Conservation (phyloP, 495 filamentous ascomycete genomes). For the Patellaria atrata region DNA sequence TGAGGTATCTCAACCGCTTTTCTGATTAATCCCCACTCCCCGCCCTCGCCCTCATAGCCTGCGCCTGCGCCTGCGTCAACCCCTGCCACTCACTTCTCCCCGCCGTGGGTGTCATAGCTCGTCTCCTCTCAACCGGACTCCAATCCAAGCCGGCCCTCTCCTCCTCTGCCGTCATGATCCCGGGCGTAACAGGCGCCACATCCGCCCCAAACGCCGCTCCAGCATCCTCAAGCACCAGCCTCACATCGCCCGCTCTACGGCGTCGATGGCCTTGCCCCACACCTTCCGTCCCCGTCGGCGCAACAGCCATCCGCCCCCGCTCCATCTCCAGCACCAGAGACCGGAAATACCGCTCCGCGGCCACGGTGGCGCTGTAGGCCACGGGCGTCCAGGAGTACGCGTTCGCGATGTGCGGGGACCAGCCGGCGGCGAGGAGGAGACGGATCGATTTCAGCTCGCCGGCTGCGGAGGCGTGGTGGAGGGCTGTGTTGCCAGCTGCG, state of each 20-base stretch:
- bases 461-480: conserved; percentile 52
- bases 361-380: conserved; percentile 55
- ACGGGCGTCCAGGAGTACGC: conserved; percentile 57
- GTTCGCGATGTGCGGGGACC: conserved; percentile 50
- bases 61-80: too few species aligned
- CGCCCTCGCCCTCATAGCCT: conserved; percentile 14
- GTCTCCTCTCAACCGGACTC: conserved; percentile 23
- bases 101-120: conserved; percentile 24
- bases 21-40: conserved; percentile 14
- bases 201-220: conserved; percentile 9
- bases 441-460: conserved; percentile 61
- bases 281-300: conserved; percentile 16
- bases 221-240: conserved; percentile 22
- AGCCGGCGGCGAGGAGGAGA: conserved; percentile 53
- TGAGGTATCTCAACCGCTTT: too few species aligned
- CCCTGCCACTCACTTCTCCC: conserved; percentile 12
- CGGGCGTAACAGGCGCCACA: neutral
- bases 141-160: conserved; percentile 19
- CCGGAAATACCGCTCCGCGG: conserved; percentile 63
- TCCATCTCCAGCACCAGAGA: conserved; percentile 44
- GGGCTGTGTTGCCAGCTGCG: conserved; percentile 55
- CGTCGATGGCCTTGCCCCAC: conserved; percentile 16
- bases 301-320: conserved; percentile 23
- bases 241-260: conserved; percentile 19
- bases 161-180: conserved; percentile 7